Base-by-base conservation (phyloP, 495 filamentous ascomycete genomes). In the Talaromyces borbonicus region DNA sequence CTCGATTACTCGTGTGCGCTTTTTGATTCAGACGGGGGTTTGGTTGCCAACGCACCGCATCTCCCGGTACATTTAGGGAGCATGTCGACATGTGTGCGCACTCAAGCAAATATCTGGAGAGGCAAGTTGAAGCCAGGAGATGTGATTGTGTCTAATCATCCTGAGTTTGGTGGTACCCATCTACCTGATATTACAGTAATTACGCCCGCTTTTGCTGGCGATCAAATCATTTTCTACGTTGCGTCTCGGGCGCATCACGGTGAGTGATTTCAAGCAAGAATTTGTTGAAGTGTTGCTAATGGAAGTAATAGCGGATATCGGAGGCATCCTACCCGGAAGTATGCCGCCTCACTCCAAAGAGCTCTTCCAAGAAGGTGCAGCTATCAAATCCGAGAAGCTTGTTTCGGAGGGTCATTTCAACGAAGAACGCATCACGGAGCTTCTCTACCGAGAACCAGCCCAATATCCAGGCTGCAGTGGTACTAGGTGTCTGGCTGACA, bases 341-440 rank as follows among this genome's bases (percentile, higher is more conserved):
- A 98, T 98, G 92, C 90, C 90, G 3, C 92, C 92, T 2, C 79
- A 95, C 54, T 95, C 88, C 8, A 78, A 82, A 19, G 90, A 96
- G 56, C 74, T 98, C 0, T 96, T 72, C 59, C 86, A 98, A 63
- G 90, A 98, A 67, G 90, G 90, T 1, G 88, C 90, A 0, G 76
- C 85, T 8, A 93, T 96, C 56, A 86, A 87, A 56, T 83, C 82
- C n/a, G 90, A 95, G 58, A 94, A 90, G 62, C 71, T 98, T 2
- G 89, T 98, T 31, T 85, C 78, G n/a, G 79, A 87, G 54, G 90
- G 90, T 30, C 69, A 74, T 16, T 96, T 98, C 66, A 78, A 95
- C 60, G 90, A 96, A 55, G 61, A 85, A 46, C 75, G 86, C 0
- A 87, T 95, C 35, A 83, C 75, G 2, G 79, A 92, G 51, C 71